Base-by-base conservation (phyloP, 805 yeast genomes). In the Cephaloascus fragrans region DNA sequence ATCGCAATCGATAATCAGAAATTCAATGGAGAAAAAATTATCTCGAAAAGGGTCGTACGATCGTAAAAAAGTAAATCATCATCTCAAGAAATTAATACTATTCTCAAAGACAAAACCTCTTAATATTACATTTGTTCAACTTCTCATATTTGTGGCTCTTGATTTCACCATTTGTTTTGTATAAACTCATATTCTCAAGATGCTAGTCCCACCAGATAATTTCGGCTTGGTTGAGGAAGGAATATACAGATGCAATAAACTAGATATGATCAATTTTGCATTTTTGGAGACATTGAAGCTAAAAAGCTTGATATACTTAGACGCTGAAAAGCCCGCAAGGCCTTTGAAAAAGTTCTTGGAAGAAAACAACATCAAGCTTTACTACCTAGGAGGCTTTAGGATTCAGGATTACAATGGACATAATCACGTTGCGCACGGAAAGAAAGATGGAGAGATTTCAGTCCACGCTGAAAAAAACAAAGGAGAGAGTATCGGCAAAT, bases 151-250 rank as follows among this genome's bases (percentile, higher is more conserved):
- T n/a, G n/a, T n/a, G n/a, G n/a, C n/a, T n/a, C n/a, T n/a, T n/a
- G n/a, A n/a, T n/a, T n/a, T n/a, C n/a, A n/a, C n/a, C n/a, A n/a
- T n/a, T n/a, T n/a, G n/a, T n/a, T n/a, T n/a, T n/a, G n/a, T n/a
- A n/a, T n/a, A n/a, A n/a, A n/a, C n/a, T n/a, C 28, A 8, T 23
- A 6, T 23, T 12, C 10, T 23, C 28, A 19, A 9, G 14, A 87
- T 88, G 96, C 67, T 88, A 26, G 85, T 89, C 1, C 95, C 96
- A 1, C 97, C 98, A 1, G 90, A 87, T 37, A 85, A 84, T 54
- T 93, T 84, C 62, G 95, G 96, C 0, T 68, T 87, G 23, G 96
- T 89, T 3, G 97, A 93, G 59, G 80, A 81, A 19, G 95, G 95
- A 0, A 64, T 90, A 1, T 82, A 84, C 60, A 70, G 97, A 39